phyloP scores from a whole-genome alignment of 1,139 yeast genomes.

The Saccharomyces hybrid region DNA sequence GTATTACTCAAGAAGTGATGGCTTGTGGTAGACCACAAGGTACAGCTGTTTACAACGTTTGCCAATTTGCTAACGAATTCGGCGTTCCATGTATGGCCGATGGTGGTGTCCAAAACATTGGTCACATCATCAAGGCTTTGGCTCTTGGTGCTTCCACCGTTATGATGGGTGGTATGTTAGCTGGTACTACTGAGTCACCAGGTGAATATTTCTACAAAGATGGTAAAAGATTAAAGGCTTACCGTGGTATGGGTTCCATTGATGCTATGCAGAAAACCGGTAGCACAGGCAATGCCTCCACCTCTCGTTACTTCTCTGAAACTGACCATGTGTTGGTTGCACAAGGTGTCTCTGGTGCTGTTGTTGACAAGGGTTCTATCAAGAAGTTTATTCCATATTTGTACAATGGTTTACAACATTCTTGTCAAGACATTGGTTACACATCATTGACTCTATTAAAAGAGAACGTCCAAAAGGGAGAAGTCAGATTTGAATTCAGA shows the following conservation, averaged over 20 bases:
- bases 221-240: conserved; percentile 93
- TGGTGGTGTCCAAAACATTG: conserved; percentile 98
- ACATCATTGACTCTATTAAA: conserved; percentile 58
- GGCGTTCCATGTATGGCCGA: conserved; percentile 78
- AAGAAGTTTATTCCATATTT: conserved; percentile 90
- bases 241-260: conserved; percentile 99
- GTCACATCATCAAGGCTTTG: conserved; percentile 94
- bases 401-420: conserved; percentile 93
- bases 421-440: conserved; percentile 97
- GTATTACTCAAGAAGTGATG: conserved; percentile 99
- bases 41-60: conserved; percentile 45
- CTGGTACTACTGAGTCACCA: conserved; percentile 98
- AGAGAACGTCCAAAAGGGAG: conserved; percentile 55
- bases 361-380: conserved; percentile 93
- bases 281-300: conserved; percentile 87
- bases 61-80: conserved; percentile 33
- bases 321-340: conserved; percentile 93
- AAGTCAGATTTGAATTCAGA: conserved; percentile 91
- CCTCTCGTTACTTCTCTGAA: conserved; percentile 96
- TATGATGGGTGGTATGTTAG: conserved; percentile 99
- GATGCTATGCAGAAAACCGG: conserved; percentile 97
- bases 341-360: conserved; percentile 98
- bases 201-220: conserved; percentile 97
- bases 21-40: conserved; percentile 99
- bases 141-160: conserved; percentile 96